These are phyloP conservation scores for Tulasnella calospora DNA, from an alignment of 768 basidiomycete genomes.

Conservation along the genomic window DNA sequence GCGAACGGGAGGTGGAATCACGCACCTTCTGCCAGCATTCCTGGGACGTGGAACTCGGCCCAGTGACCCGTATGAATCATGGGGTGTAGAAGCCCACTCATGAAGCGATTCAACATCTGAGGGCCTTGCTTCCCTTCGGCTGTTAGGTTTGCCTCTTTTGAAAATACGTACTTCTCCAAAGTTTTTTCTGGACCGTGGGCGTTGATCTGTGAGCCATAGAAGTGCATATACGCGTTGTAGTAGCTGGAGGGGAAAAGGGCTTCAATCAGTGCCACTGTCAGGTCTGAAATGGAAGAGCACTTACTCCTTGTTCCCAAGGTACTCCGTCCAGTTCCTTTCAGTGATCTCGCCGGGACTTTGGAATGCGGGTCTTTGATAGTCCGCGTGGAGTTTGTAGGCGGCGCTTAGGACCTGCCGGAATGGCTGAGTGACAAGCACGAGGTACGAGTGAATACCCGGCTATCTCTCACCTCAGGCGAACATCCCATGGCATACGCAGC, in stretches of 20 bases:
- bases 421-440: background rate
- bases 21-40: slow-evolving; percentile 24
- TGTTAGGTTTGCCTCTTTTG: slow-evolving; percentile 46
- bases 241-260: slow-evolving; percentile 46
- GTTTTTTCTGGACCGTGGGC: slow-evolving; percentile 44
- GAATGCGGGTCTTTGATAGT: slow-evolving; percentile 40
- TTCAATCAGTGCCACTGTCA: too few species aligned
- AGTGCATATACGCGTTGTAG: slow-evolving; percentile 55
- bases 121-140: slow-evolving; percentile 34
- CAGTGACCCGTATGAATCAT: slow-evolving; percentile 25
- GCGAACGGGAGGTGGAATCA: too few species aligned
- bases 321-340: slow-evolving; percentile 47
- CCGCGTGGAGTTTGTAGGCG: slow-evolving; percentile 41
- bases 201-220: slow-evolving; percentile 45
- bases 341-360: slow-evolving; percentile 47
- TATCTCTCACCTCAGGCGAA: background rate
- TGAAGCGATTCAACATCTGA: slow-evolving; percentile 29
- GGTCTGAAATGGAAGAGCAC: slow-evolving; percentile 29
- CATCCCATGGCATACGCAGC: slow-evolving; percentile 57
- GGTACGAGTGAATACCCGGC: background rate
- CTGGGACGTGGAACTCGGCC: slow-evolving; percentile 21
- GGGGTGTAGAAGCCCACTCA: slow-evolving; percentile 19
- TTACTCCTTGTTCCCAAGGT: slow-evolving; percentile 55
- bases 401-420: slow-evolving; percentile 40
- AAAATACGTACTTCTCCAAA: slow-evolving; percentile 62